Evolutionary conservation across 257 asterid species (phyloP).

Genomic region (Petrea volubilis): DNA sequence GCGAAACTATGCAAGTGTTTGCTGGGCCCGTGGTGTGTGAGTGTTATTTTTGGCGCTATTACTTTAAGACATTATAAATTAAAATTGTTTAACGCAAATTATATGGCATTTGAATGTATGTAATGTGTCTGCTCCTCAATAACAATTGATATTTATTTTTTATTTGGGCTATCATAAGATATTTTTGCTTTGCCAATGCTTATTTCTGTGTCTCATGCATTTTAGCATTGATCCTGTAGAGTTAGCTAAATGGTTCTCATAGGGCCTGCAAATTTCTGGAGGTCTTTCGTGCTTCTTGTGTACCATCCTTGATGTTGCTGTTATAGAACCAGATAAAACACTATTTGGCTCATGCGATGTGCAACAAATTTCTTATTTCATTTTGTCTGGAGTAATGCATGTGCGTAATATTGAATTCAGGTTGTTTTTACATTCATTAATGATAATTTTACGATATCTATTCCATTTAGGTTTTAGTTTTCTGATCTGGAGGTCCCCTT

Average conservation of each 20-base stretch:
- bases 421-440: not conserved
- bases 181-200: not conserved
- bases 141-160: not conserved
- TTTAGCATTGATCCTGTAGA: not conserved
- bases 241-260: not conserved
- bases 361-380: too few relatives aligned
- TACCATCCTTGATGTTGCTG: too few relatives aligned
- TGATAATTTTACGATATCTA: not conserved
- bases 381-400: too few relatives aligned
- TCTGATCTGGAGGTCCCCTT: not conserved
- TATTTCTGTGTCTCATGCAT: not conserved
- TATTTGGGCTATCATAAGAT: not conserved
- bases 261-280: too few relatives aligned
- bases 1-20: not conserved
- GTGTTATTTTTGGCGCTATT: not conserved
- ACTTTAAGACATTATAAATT: not conserved
- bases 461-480: not conserved
- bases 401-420: not conserved
- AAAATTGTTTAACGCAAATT: not conserved
- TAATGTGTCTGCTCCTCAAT: not conserved
- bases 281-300: too few relatives aligned
- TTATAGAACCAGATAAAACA: too few relatives aligned
- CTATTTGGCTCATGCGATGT: too few relatives aligned
- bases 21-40: not conserved
- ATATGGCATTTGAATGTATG: not conserved